phyloP scores from a whole-genome alignment of 208 protist species.

The Naegleria fowleri region DNA sequence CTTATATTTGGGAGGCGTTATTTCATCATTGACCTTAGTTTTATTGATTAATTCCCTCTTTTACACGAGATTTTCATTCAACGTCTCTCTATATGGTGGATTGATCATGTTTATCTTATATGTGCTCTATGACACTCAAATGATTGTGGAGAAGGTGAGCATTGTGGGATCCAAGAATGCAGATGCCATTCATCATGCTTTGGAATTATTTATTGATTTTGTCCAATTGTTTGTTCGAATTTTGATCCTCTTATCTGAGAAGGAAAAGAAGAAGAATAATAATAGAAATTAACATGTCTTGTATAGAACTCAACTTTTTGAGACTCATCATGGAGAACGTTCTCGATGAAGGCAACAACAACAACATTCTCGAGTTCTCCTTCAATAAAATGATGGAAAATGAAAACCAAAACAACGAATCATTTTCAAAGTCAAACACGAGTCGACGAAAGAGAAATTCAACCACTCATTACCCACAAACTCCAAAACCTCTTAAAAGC shows the following conservation, averaged over 20 bases:
- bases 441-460: too few relatives aligned
- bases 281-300: too few relatives aligned
- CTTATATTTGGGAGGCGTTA: conserved; percentile 39
- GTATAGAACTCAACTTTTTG: too few relatives aligned
- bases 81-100: conserved; percentile 42
- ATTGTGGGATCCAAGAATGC: background rate
- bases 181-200: conserved; percentile 38
- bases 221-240: conserved; percentile 49
- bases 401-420: too few relatives aligned
- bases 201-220: conserved; percentile 52
- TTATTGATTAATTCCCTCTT: conserved; percentile 33
- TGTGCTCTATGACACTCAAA: conserved; percentile 52
- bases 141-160: conserved; percentile 45
- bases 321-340: too few relatives aligned
- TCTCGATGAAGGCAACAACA: too few relatives aligned
- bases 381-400: too few relatives aligned
- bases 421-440: too few relatives aligned
- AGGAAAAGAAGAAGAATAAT: conserved; percentile 27
- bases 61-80: background rate
- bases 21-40: conserved; percentile 33
- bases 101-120: conserved; percentile 46
- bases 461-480: too few relatives aligned
- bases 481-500: too few relatives aligned
- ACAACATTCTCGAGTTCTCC: too few relatives aligned
- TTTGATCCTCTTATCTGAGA: conserved; percentile 45